phyloP scores from a whole-genome alignment of 192 early-diverging fungal genomes.

The Linnemannia zychae region DNA sequence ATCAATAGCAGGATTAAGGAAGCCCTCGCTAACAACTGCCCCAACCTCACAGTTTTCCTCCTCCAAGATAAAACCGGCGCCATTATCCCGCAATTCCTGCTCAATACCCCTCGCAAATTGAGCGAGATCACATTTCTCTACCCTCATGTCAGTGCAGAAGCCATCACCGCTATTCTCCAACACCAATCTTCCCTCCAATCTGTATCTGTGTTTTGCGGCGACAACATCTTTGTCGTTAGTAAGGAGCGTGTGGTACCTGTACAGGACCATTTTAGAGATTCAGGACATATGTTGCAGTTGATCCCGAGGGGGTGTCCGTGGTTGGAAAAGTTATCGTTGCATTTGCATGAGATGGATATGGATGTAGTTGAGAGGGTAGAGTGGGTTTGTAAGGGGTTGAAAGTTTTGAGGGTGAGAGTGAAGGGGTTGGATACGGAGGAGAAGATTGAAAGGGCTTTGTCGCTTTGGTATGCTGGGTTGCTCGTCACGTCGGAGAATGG shows the following conservation, averaged over 20 bases:
- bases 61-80: neutral
- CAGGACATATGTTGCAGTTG: neutral
- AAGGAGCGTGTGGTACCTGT: neutral
- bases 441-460: neutral
- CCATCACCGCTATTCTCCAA: neutral
- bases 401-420: slow-evolving; percentile 4
- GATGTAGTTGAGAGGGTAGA: slow-evolving; percentile 14
- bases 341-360: slow-evolving; percentile 23
- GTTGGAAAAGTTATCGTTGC: neutral
- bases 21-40: neutral
- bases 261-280: neutral
- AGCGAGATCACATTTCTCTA: neutral
- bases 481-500: too few species aligned
- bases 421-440: slow-evolving; percentile 6
- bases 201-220: neutral
- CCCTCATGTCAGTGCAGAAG: neutral
- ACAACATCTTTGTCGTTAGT: neutral
- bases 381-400: slow-evolving; percentile 1
- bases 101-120: neutral
- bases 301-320: slow-evolving; percentile 1
- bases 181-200: neutral
- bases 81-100: neutral
- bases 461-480: neutral
- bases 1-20: neutral
- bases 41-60: neutral